Base-by-base conservation (phyloP, 192 early-diverging fungal genomes). In the Rhizophagus prolifer region DNA sequence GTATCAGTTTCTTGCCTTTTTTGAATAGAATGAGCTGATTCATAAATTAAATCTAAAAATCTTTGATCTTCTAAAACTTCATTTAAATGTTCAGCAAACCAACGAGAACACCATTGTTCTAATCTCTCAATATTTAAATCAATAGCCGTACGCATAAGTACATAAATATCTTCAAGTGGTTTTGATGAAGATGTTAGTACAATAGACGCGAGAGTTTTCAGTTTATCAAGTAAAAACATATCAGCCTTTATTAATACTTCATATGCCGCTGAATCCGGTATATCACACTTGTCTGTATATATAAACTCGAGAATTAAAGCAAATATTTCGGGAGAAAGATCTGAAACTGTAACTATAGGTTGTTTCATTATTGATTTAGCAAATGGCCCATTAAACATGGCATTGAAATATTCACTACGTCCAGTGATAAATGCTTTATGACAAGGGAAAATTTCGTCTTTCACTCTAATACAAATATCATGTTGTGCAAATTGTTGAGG, bases 1-100 rank as follows among this genome's bases (percentile, higher is more conserved):
- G 88, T 82, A 76, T 89, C 88, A 6, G 79, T 82, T 70, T 87
- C 85, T 74, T 89, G 67, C 54, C 85, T 34, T 47, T 72, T 77
- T 34, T 61, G 31, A 38, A 87, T 86, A 23, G 60, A 70, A 21
- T 85, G 74, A 13, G 85, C 81, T 7, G 72, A 76, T 59, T 87
- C 82, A 16, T 28, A 60, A 31, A 88, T 70, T 1, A 88, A 58
- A 3, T 65, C 68, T 36, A 54, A 28, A 75, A 89, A 87, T 23
- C 74, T 31, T 5, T 50, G 60, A 30, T 78, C 38, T 9, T 78
- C 23, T 21, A 85, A 44, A 19, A 73, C 59, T 21, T 72, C 73
- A 26, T 82, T 69, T 44, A 89, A 65, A 58, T 78, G 50, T 54
- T 78, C 66, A 2, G 87, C 86, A 80, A 88, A 86, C 70, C 81